Percentiles rank a stretch among this genome's conserved stretches.
phyloP scores from a whole-genome alignment of 2,329 filamentous ascomycete genomes.

The Pseudocercospora fijiensis region DNA sequence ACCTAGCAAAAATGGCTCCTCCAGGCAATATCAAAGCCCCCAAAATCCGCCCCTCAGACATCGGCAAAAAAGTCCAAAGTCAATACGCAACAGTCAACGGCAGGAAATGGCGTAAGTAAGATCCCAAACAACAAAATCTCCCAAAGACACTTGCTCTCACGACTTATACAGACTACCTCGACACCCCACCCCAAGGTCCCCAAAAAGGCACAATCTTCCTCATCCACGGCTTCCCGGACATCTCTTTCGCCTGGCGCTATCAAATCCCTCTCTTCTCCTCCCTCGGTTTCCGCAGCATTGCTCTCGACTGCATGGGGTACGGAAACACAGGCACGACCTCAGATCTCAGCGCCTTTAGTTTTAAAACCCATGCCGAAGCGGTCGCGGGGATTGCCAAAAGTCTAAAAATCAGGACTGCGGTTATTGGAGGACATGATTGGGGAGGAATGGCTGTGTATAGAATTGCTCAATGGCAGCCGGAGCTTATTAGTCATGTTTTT shows the following conservation, averaged over 20 bases:
- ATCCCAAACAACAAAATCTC: too few species aligned
- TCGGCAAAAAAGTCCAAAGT: conserved; percentile 11
- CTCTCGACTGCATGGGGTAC: conserved; percentile 84
- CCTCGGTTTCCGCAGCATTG: conserved; percentile 74
- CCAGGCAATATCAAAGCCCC: conserved; percentile 1
- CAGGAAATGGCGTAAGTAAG: conserved; percentile 61
- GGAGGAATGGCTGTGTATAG: conserved; percentile 78
- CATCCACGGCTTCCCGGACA: conserved; percentile 78
- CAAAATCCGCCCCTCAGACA: conserved; percentile 16
- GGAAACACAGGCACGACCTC: conserved; percentile 58
- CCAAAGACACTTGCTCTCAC: too few species aligned
- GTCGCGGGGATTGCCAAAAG: conserved; percentile 69
- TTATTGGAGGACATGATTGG: conserved; percentile 92
- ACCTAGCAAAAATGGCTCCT: conserved; percentile 4
- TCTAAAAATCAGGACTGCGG: conserved; percentile 63
- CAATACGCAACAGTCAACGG: conserved; percentile 62
- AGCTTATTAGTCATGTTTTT: conserved; percentile 72
- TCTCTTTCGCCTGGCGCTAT: conserved; percentile 82
- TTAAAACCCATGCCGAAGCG: conserved; percentile 72
- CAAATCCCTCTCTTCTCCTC: conserved; percentile 76
- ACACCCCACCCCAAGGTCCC: conserved; percentile 16
- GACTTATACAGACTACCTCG: conserved; percentile 13
- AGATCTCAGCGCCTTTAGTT: conserved; percentile 60
- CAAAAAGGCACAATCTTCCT: conserved; percentile 56
- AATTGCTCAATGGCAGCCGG: conserved; percentile 68